Base-by-base conservation (phyloP, 176 grass and related monocot genomes). In the Musa schizocarpa region DNA sequence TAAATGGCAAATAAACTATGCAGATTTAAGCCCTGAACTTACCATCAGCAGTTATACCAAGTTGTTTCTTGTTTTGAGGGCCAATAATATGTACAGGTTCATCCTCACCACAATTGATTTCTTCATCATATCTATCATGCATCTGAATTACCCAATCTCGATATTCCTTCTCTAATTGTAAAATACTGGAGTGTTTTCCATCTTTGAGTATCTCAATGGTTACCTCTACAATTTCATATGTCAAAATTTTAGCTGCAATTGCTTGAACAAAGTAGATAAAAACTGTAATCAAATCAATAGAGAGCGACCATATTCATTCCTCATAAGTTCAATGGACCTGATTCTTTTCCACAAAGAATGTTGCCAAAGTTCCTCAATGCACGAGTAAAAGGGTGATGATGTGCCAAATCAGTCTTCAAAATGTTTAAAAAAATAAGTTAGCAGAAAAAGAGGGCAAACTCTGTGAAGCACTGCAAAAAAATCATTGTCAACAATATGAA, bases 71-170 rank as follows among this genome's bases (percentile, higher is more conserved):
- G 77, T n/a, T 53, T 48, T 19, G 14, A 54, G 82, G 86, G 14
- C 72, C 81, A 65, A 88, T 72, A 65, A 84, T 73, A 82, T 81
- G 49, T 26, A 25, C 76, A 65, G 82, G 74, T 27, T 88, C 73
- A 21, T 81, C 54, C 29, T 84, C 69, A 21, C 86, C 86, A 24
- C 54, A 74, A 53, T 88, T 72, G 7, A 88, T 70, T 88, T 88
- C 86, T 71, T 68, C 26, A 50, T 88, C 86, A 88, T 88, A 88
- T 13, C 21, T 58, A 71, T 63, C 82, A 84, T 88, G 86, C 86
- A 88, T 88, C 57, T 70, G 69, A 23, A 21, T 84, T 64, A 88
- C 80, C 86, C 86, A 88, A 25, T 81, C 61, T 1, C 59, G 68
- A 54, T 88, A 88, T 2, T 81, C 68, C 71, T 74, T 84, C 69